A percentile compares a stretch with the other conserved stretches of the same genome.
Conservation (phyloP, 1,139 yeast genomes). For the Yamadazyma siamensis region DNA sequence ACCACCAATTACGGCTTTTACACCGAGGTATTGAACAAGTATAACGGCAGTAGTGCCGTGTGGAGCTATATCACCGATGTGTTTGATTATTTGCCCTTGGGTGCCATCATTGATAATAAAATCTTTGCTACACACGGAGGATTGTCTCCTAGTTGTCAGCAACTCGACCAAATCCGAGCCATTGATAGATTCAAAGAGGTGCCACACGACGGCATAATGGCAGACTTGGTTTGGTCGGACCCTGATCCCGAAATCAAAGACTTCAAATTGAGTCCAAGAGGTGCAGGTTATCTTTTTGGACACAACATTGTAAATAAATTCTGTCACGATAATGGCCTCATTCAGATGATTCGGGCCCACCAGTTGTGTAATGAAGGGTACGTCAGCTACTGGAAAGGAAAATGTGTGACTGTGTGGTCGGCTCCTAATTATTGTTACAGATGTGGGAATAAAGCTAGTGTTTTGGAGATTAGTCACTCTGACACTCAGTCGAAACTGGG, state of each 20-base stretch:
- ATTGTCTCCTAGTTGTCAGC: conserved; percentile 87
- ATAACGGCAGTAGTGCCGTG: conserved; percentile 70
- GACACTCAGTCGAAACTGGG: conserved; percentile 19
- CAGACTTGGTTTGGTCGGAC: conserved; percentile 97
- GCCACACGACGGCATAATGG: conserved; percentile 99
- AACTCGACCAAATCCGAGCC: conserved; percentile 84
- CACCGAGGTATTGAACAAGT: conserved; percentile 88
- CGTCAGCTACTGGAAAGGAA: conserved; percentile 85
- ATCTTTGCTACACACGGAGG: conserved; percentile 99
- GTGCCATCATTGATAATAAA: conserved; percentile 88
- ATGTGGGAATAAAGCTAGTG: conserved; percentile 95
- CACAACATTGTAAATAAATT: conserved; percentile 86
- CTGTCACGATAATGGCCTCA: conserved; percentile 70
- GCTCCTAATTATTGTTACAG: conserved; percentile 97
- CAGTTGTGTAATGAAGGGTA: conserved; percentile 96
- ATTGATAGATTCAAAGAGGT: conserved; percentile 90
- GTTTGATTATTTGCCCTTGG: conserved; percentile 85
- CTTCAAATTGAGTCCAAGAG: conserved; percentile 88
- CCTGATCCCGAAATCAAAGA: conserved; percentile 87
- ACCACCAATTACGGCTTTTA: conserved; percentile 97
- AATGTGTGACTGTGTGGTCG: conserved; percentile 94
- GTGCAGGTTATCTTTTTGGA: conserved; percentile 98
- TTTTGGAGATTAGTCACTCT: conserved; percentile 62
- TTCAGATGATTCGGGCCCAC: conserved; percentile 87
- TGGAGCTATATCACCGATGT: conserved; percentile 91